Evolutionary conservation across 805 yeast genomes (phyloP).

Genomic region (Candida sonorensis): DNA sequence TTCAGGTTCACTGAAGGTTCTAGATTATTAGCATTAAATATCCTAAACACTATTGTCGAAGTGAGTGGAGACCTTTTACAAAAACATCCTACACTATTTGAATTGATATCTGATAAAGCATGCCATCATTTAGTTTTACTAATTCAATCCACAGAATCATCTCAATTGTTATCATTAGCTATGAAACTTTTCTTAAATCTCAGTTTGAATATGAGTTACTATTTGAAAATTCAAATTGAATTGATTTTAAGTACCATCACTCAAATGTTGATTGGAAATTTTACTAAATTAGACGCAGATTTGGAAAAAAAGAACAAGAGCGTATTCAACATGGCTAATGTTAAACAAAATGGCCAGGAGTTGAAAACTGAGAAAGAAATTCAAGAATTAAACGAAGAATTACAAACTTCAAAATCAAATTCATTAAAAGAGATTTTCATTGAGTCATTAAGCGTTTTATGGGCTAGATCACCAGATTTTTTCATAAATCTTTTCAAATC

Average conservation of each 20-base stretch:
- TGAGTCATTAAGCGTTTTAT: conserved; percentile 74
- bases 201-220: conserved; percentile 55
- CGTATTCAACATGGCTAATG: conserved; percentile 24
- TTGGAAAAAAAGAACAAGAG: conserved; percentile 21
- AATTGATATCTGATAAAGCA: conserved; percentile 69
- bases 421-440: conserved; percentile 72
- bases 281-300: conserved; percentile 19
- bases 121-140: conserved; percentile 80
- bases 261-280: conserved; percentile 29
- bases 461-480: conserved; percentile 75
- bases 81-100: conserved; percentile 58
- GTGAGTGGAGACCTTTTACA: conserved; percentile 62
- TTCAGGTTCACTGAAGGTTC: conserved; percentile 83
- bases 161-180: conserved; percentile 66
- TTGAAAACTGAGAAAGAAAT: conserved; percentile 21
- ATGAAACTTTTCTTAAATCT: conserved; percentile 71
- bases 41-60: conserved; percentile 75
- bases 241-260: conserved; percentile 59
- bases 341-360: conserved; percentile 20
- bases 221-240: conserved; percentile 77
- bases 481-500: conserved; percentile 72
- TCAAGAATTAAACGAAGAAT: conserved; percentile 25
- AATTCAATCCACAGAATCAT: conserved; percentile 66
- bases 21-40: conserved; percentile 71
- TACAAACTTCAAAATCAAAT: conserved; percentile 40